A percentile compares a stretch with the other conserved stretches of the same genome.
Evolutionary conservation across 2,329 filamentous ascomycete genomes (phyloP).

Genomic region (Apiospora koreana): DNA sequence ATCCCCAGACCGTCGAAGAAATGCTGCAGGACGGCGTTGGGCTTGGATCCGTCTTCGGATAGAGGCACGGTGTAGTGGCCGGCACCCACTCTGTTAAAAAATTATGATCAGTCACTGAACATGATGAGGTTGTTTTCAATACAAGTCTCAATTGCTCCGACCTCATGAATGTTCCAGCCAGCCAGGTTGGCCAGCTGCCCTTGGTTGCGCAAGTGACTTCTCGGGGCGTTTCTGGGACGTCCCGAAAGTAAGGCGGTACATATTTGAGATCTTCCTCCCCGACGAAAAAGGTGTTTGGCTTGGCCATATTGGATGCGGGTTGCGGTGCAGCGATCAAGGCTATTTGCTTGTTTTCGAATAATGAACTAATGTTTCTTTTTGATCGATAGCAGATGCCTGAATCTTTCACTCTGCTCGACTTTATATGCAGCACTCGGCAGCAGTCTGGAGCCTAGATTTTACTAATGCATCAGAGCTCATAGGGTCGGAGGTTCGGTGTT

Average conservation of each 20-base stretch:
- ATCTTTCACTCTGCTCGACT: too few relatives aligned
- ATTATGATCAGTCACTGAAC: neutral
- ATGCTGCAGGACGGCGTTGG: slow-evolving; percentile 20
- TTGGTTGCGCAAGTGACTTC: slow-evolving; percentile 15
- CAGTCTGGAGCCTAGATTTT: too few relatives aligned
- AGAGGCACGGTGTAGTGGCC: slow-evolving; percentile 18
- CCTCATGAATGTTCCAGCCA: slow-evolving; percentile 19
- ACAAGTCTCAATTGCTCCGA: slow-evolving; percentile 1
- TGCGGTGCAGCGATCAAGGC: neutral
- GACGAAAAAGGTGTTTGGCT: slow-evolving; percentile 18
- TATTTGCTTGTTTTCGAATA: too few relatives aligned
- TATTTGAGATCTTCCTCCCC: slow-evolving; percentile 17
- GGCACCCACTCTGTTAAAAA: slow-evolving; percentile 14
- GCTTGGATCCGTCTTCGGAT: slow-evolving; percentile 20
- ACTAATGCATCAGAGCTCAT: too few relatives aligned
- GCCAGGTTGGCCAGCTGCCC: slow-evolving; percentile 18
- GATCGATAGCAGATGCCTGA: too few relatives aligned
- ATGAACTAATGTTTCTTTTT: too few relatives aligned
- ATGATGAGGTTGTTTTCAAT: neutral
- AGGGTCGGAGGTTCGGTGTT: too few relatives aligned
- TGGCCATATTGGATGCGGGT: neutral
- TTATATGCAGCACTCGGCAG: too few relatives aligned
- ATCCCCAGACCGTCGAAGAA: slow-evolving; percentile 21
- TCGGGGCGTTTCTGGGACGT: slow-evolving; percentile 18
- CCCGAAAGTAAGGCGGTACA: slow-evolving; percentile 19